Evolutionary conservation across 2,329 filamentous ascomycete species (phyloP).

Genomic region (Pseudopithomyces maydicus): DNA sequence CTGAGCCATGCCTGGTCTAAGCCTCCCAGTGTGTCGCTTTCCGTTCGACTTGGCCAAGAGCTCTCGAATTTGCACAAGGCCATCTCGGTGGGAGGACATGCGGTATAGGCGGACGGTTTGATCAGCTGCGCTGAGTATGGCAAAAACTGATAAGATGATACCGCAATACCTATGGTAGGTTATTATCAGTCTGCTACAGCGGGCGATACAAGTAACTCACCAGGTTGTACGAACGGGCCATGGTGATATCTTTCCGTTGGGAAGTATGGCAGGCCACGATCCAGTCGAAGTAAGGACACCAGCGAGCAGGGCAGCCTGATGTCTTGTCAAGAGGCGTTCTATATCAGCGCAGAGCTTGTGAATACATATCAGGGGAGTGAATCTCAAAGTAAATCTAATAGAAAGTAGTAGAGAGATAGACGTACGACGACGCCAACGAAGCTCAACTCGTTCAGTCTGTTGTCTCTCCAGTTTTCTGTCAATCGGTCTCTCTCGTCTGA

Average conservation of each 20-base stretch:
- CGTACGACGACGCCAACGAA: constrained; percentile 50
- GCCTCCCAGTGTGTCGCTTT: constrained; percentile 25
- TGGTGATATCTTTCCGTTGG: constrained; percentile 43
- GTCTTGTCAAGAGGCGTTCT: not conserved
- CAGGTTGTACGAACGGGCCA: constrained; percentile 50
- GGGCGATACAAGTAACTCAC: constrained; percentile 8
- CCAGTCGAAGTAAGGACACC: constrained; percentile 51
- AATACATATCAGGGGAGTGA: too few relatives aligned
- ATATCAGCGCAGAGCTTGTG: too few relatives aligned
- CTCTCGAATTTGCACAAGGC: constrained; percentile 40
- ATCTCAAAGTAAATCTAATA: not conserved
- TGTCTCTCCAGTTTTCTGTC: constrained; percentile 46
- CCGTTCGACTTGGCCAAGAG: constrained; percentile 36
- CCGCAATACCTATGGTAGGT: constrained; percentile 36
- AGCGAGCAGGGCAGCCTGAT: constrained; percentile 44
- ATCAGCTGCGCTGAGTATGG: constrained; percentile 53
- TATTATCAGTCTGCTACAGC: not conserved
- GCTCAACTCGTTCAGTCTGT: constrained; percentile 48
- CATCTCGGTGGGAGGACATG: constrained; percentile 48
- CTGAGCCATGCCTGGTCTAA: constrained; percentile 32
- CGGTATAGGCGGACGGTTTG: constrained; percentile 52
- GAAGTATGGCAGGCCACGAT: constrained; percentile 50
- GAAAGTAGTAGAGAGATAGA: constrained; percentile 1
- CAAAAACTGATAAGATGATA: constrained; percentile 56
- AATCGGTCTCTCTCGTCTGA: constrained; percentile 40